A percentile compares a stretch with the other conserved stretches of the same genome.
Evolutionary conservation across 139 green algal species (phyloP).

Genomic region (Haematococcus lacustris): DNA sequence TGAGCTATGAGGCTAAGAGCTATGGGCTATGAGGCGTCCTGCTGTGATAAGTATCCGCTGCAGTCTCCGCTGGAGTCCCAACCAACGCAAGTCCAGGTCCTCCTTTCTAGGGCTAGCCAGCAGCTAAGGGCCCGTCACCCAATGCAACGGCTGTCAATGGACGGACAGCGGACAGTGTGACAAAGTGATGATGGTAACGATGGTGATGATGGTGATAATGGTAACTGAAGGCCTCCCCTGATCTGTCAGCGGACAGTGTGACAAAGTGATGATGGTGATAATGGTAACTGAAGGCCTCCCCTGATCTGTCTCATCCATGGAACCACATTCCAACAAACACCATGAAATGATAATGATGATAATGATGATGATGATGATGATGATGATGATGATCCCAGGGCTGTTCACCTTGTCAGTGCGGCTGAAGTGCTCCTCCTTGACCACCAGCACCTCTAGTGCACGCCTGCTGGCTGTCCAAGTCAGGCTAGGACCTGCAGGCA

Average conservation of each 20-base stretch:
- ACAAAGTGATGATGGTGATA: background rate
- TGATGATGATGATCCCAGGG: background rate
- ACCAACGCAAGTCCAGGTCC: too few relatives aligned
- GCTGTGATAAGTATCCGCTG: too few relatives aligned
- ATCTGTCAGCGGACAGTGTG: background rate
- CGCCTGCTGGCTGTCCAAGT: slow-evolving; percentile 18
- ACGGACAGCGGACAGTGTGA: background rate
- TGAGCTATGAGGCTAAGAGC: too few relatives aligned
- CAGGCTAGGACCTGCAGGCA: too few relatives aligned
- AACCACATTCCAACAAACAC: too few relatives aligned
- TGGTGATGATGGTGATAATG: background rate
- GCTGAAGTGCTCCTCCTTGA: background rate
- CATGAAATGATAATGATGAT: background rate
- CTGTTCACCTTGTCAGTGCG: background rate
- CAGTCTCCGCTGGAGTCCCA: too few relatives aligned
- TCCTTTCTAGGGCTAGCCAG: too few relatives aligned
- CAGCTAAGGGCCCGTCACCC: too few relatives aligned
- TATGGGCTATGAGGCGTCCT: too few relatives aligned
- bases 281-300: background rate
- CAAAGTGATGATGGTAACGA: background rate
- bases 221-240: background rate
- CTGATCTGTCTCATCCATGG: background rate
- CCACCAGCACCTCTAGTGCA: slow-evolving; percentile 18
- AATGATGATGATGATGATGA: background rate
- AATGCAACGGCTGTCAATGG: background rate